phyloP scores from a whole-genome alignment of 495 filamentous ascomycete species.

The Penicilliopsis zonata region DNA sequence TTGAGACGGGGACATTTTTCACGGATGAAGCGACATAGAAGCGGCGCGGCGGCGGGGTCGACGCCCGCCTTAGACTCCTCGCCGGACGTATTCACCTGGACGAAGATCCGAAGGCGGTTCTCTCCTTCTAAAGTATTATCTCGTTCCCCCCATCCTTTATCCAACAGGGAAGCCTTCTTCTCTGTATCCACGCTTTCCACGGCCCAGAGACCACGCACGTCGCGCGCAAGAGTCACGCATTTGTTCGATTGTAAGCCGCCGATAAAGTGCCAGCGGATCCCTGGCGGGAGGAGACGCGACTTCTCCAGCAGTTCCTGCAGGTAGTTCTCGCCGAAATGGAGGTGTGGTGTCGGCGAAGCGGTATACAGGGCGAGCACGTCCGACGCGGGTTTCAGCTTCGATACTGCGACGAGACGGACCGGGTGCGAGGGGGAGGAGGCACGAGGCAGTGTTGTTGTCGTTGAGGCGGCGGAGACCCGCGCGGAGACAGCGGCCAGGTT shows the following conservation, averaged over 20 bases:
- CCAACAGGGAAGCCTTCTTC: constrained; percentile 75
- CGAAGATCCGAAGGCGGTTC: constrained; percentile 53
- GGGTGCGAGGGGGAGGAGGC: constrained; percentile 16
- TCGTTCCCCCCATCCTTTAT: constrained; percentile 59
- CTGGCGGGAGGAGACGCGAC: constrained; percentile 63
- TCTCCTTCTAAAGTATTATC: constrained; percentile 6
- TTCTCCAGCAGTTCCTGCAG: constrained; percentile 85
- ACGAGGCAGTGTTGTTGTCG: constrained; percentile 5
- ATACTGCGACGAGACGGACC: constrained; percentile 79
- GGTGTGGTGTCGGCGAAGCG: constrained; percentile 37
- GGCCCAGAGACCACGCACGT: constrained; percentile 82
- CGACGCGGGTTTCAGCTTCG: constrained; percentile 81
- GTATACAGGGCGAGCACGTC: constrained; percentile 78
- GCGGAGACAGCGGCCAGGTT: constrained; percentile 24
- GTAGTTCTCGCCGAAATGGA: constrained; percentile 97
- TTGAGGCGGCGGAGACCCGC: constrained; percentile 19
- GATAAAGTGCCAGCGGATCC: constrained; percentile 91
- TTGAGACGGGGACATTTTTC: constrained; percentile 60
- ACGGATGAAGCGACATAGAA: constrained; percentile 53
- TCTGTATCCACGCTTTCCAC: constrained; percentile 79
- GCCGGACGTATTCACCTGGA: constrained; percentile 92
- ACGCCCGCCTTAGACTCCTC: constrained; percentile 79
- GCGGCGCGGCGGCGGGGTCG: constrained; percentile 42
- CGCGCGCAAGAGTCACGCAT: constrained; percentile 71
- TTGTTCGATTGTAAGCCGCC: constrained; percentile 86